These are phyloP conservation scores for Cucurbita maxima DNA, from an alignment of 306 rosid species.

Conservation along the genomic window DNA sequence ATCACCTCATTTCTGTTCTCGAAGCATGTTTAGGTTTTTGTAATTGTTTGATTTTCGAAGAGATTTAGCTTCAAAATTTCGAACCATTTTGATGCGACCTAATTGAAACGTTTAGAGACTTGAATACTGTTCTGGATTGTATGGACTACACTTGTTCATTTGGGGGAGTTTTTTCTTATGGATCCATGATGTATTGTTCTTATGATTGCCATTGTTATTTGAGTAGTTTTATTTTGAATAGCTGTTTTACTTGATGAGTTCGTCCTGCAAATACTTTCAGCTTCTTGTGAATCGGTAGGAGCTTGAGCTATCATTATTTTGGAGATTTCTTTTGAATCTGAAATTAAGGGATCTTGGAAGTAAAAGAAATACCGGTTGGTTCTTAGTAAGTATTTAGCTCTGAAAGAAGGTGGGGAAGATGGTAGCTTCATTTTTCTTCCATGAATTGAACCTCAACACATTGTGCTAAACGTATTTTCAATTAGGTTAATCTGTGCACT, in stretches of 20 bases:
- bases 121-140: not conserved
- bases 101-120: not conserved
- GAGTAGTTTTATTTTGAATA: not conserved
- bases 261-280: not conserved
- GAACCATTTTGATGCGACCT: not conserved
- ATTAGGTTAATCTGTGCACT: too few relatives aligned
- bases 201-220: not conserved
- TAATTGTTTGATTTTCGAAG: not conserved
- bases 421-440: not conserved
- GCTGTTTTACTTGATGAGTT: not conserved
- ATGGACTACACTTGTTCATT: not conserved
- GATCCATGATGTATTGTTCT: not conserved
- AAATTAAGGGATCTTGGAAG: not conserved
- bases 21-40: not conserved
- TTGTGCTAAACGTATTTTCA: too few relatives aligned
- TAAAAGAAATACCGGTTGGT: not conserved
- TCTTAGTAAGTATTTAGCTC: not conserved
- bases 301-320: not conserved
- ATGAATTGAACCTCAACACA: not conserved
- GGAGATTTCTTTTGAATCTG: not conserved
- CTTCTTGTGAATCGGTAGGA: not conserved
- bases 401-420: not conserved
- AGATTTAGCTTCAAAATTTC: not conserved
- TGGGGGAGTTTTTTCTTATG: not conserved
- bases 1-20: not conserved